These are phyloP conservation scores for Pelargonium australe DNA, from an alignment of 441 rosid genomes.

Conservation along the genomic window DNA sequence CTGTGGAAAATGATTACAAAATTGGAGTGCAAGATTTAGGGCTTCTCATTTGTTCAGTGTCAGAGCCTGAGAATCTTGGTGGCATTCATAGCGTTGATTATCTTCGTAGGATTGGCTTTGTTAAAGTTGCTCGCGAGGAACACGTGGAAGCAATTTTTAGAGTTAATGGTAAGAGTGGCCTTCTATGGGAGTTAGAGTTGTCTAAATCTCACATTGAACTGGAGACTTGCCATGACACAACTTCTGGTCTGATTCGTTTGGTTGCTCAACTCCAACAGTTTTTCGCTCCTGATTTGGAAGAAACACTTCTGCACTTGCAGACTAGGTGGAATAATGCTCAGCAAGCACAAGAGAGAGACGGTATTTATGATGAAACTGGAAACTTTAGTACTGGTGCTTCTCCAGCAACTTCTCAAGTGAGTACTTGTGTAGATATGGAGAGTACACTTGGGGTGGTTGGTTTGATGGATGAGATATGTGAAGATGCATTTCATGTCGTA, in stretches of 20 bases:
- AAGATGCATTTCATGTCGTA: conserved; percentile 65
- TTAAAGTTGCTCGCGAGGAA: conserved; percentile 76
- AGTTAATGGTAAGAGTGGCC: conserved; percentile 49
- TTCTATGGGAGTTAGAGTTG: conserved; percentile 79
- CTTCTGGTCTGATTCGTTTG: conserved; percentile 67
- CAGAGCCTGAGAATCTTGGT: conserved; percentile 41
- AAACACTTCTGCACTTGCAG: conserved; percentile 79
- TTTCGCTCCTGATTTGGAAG: conserved; percentile 91
- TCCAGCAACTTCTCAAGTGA: conserved; percentile 40
- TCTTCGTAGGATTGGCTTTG: conserved; percentile 66
- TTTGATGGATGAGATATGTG: conserved; percentile 77
- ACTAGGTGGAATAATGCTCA: conserved; percentile 69
- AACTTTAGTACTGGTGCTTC: conserved; percentile 21
- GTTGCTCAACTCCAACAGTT: conserved; percentile 79
- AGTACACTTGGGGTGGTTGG: conserved; percentile 35
- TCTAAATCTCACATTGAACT: conserved; percentile 56
- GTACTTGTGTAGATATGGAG: conserved; percentile 28
- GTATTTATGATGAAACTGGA: conserved; percentile 31
- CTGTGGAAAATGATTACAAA: conserved; percentile 43
- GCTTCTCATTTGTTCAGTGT: conserved; percentile 58
- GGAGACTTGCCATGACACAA: conserved; percentile 87
- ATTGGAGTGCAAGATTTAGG: conserved; percentile 82
- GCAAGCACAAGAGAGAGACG: conserved; percentile 44
- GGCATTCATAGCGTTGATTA: conserved; percentile 52
- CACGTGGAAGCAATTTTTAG: conserved; percentile 61